These are phyloP conservation scores for Mangifera indica DNA, from an alignment of 345 rosid genomes.

Conservation along the genomic window DNA sequence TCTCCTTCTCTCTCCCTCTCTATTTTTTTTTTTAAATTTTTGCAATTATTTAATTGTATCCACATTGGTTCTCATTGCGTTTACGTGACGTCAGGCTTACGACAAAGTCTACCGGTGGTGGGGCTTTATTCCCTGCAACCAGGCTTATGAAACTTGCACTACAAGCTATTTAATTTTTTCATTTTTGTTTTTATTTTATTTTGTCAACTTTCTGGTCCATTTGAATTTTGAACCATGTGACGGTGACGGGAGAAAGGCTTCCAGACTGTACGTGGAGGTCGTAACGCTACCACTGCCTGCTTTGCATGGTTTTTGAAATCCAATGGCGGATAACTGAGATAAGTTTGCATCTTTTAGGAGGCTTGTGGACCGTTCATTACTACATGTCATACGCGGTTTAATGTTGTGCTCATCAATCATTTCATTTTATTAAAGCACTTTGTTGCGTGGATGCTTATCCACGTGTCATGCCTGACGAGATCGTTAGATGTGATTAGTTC, in stretches of 20 bases:
- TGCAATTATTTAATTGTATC: neutral
- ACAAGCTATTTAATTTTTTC: conserved; percentile 16
- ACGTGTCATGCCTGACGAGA: conserved; percentile 34
- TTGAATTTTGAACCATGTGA: conserved; percentile 17
- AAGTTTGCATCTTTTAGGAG: neutral
- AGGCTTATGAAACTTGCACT: conserved; percentile 28
- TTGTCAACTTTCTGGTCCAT: conserved; percentile 31
- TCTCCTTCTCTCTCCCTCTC: conserved; percentile 15
- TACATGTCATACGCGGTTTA: conserved; percentile 32
- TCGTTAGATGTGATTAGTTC: neutral
- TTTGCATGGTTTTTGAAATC: conserved; percentile 33
- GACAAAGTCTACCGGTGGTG: conserved; percentile 23
- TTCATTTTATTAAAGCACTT: neutral
- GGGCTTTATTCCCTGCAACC: conserved; percentile 36
- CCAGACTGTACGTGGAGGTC: conserved; percentile 25
- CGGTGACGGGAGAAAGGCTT: conserved; percentile 7
- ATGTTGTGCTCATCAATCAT: conserved; percentile 15
- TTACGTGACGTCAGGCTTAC: conserved; percentile 59
- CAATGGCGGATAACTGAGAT: neutral
- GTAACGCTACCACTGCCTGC: neutral
- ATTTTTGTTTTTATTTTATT: neutral
- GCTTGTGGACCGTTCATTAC: conserved; percentile 19
- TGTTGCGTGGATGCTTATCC: conserved; percentile 28
- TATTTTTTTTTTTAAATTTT: neutral
- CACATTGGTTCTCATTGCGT: conserved; percentile 51